phyloP scores from a whole-genome alignment of 257 asterid species.

The Craterostigma plantagineum region DNA sequence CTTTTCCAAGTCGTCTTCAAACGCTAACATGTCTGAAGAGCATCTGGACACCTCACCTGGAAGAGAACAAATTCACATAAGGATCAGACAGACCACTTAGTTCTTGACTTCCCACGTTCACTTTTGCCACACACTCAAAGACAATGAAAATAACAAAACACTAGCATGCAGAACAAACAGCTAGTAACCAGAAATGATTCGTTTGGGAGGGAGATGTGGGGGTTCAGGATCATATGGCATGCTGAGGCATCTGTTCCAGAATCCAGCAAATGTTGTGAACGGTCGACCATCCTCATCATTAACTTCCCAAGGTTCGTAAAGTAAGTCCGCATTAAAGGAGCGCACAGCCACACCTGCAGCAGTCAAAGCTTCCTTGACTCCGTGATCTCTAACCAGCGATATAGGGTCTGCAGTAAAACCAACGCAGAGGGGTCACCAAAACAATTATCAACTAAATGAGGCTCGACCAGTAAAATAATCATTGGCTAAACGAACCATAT shows the following conservation, averaged over 20 bases:
- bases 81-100: neutral
- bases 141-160: neutral
- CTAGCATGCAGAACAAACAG: neutral
- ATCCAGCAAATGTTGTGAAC: conserved; percentile 46
- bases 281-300: conserved; percentile 50
- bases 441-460: neutral
- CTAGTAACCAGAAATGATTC: conserved; percentile 72
- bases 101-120: too few species aligned
- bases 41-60: conserved; percentile 58
- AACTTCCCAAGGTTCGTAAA: conserved; percentile 91
- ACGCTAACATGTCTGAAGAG: conserved; percentile 30
- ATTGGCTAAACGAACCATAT: conserved; percentile 40
- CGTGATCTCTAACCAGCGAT: conserved; percentile 81
- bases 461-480: too few species aligned
- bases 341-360: conserved; percentile 62
- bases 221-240: conserved; percentile 85
- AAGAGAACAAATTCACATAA: conserved; percentile 4
- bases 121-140: neutral
- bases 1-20: conserved; percentile 80
- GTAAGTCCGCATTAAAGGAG: conserved; percentile 76
- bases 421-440: neutral
- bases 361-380: conserved; percentile 57
- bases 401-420: conserved; percentile 47
- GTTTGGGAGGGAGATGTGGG: conserved; percentile 85
- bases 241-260: conserved; percentile 88